A percentile compares a stretch with the other conserved stretches of the same genome.
Conservation (phyloP, 495 filamentous ascomycete species). For the Neurospora tetrasperma region DNA sequence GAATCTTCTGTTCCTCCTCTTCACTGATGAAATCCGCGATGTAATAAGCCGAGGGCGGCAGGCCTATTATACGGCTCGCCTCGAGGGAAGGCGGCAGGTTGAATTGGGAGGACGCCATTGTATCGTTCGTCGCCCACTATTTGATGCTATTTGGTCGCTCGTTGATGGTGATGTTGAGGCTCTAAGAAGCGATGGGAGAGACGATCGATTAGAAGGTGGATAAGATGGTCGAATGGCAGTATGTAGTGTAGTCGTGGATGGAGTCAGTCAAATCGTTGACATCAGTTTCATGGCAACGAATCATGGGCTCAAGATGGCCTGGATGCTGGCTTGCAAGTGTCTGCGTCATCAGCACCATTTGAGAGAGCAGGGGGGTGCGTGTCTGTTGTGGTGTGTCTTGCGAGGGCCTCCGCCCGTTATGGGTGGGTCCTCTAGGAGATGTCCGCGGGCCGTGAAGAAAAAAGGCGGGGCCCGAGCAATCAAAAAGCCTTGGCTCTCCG, state of each 20-base stretch:
- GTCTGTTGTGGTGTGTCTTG: not conserved
- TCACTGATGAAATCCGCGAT: conserved; percentile 75
- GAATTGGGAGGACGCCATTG: conserved; percentile 8
- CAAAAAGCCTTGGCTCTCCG: not conserved
- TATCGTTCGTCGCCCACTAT: not conserved
- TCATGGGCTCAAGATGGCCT: not conserved
- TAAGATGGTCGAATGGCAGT: not conserved
- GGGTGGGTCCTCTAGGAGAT: not conserved
- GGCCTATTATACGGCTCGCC: conserved; percentile 40
- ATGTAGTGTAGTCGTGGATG: not conserved
- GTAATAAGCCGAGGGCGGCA: conserved; percentile 70
- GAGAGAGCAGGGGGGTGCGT: not conserved
- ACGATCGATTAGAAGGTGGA: not conserved
- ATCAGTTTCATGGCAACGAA: not conserved
- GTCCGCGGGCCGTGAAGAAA: not conserved
- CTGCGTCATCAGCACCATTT: not conserved
- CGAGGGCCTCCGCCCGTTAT: not conserved
- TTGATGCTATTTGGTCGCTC: not conserved
- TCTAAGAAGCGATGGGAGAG: not conserved
- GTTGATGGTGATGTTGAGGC: not conserved
- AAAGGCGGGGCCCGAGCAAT: not conserved
- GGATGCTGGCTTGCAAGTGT: not conserved
- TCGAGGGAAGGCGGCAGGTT: conserved; percentile 36
- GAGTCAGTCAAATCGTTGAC: not conserved
- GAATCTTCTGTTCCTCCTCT: conserved; percentile 60